Percentiles rank a stretch among this genome's conserved stretches.
Conservation (phyloP, 345 rosid genomes). For the Bruguiera sexangula region DNA sequence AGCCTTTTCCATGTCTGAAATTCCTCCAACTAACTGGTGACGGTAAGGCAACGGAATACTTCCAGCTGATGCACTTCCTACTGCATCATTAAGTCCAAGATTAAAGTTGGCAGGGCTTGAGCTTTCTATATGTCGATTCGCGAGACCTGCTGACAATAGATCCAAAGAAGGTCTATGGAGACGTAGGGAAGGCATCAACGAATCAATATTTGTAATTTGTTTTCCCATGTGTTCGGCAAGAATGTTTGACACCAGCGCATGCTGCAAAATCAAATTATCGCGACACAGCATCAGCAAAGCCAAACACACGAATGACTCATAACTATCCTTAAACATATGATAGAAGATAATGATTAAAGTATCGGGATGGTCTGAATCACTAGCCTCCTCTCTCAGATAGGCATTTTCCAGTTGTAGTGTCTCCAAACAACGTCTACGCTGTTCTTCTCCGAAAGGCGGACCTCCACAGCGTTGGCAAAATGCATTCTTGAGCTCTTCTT, state of each 20-base stretch:
- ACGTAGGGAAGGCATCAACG: constrained; percentile 1
- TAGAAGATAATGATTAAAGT: not conserved
- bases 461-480: constrained; percentile 70
- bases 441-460: constrained; percentile 49
- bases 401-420: constrained; percentile 45
- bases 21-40: not conserved
- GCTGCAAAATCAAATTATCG: constrained; percentile 31
- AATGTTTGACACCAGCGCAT: constrained; percentile 29
- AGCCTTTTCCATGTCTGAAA: constrained; percentile 34
- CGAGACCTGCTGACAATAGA: constrained; percentile 2
- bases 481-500: constrained; percentile 49
- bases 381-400: constrained; percentile 48
- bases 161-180: constrained; percentile 9
- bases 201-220: constrained; percentile 19
- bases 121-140: constrained; percentile 2
- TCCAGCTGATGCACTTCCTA: not conserved
- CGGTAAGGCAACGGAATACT: not conserved
- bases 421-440: constrained; percentile 35
- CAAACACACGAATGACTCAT: not conserved
- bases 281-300: too few species aligned
- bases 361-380: constrained; percentile 3
- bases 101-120: too few species aligned
- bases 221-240: constrained; percentile 38
- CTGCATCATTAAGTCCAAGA: constrained; percentile 6
- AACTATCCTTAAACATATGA: not conserved